A percentile compares a stretch with the other conserved stretches of the same genome.
These are phyloP conservation scores for Clonostachys byssicola DNA, from an alignment of 2,329 filamentous ascomycete species.

Conservation along the genomic window DNA sequence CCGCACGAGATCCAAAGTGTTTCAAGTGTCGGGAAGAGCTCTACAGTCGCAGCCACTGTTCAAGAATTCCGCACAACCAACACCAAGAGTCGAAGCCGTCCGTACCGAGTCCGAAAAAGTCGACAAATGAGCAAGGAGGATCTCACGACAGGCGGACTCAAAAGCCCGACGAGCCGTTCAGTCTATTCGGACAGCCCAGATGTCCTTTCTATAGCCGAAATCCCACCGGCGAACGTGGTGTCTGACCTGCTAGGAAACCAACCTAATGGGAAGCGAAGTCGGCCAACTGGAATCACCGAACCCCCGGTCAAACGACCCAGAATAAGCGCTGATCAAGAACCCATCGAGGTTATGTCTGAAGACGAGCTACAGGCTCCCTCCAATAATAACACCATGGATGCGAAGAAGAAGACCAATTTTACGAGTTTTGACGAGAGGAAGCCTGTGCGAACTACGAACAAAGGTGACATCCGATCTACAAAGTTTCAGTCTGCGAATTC, in stretches of 20 bases:
- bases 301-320: slow-evolving; percentile 9
- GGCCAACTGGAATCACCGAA: not conserved
- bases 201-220: slow-evolving; percentile 8
- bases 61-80: not conserved
- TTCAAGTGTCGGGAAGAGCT: not conserved
- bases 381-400: not conserved
- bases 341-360: slow-evolving; percentile 11
- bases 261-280: not conserved
- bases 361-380: slow-evolving; percentile 18
- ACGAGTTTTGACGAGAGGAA: slow-evolving; percentile 1
- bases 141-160: not conserved
- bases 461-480: slow-evolving; percentile 20
- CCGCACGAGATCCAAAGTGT: not conserved
- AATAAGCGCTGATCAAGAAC: slow-evolving; percentile 1
- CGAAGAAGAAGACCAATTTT: slow-evolving; percentile 8
- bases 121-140: not conserved
- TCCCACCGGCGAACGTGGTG: slow-evolving; percentile 2
- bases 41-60: not conserved
- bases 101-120: not conserved
- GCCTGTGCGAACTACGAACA: slow-evolving; percentile 1
- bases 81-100: not conserved
- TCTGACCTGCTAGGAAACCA: not conserved
- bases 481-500: slow-evolving; percentile 4
- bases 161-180: not conserved
- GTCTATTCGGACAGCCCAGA: slow-evolving; percentile 13